Base-by-base conservation (phyloP, 2,329 filamentous ascomycete genomes). In the Cordyceps farinosa region DNA sequence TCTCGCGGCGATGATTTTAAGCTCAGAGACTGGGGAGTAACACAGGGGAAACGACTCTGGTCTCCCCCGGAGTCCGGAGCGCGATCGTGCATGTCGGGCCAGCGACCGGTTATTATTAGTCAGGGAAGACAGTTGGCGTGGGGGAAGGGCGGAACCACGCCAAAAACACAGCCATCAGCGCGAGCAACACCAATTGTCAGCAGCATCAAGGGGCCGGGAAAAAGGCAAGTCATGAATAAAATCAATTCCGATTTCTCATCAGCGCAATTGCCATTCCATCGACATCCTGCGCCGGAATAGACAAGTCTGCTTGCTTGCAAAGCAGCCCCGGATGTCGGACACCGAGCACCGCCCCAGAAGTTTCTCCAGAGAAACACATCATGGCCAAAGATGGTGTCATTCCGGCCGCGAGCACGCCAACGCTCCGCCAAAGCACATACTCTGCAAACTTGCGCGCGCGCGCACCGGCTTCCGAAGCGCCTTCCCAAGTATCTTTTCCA, bases 361-460 rank as follows among this genome's bases (percentile, higher is more conserved):
- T 8, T 13, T 30, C 50, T 22, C 22, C 22, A 22, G 22, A 22
- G 22, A 17, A 22, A n/a, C 29, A 29, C 56, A 50, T 45, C 11
- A 36, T 36, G 22, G 22, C 22, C 15, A 48, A 22, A 47, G 50
- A 61, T 61, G 59, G 59, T 61, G 59, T 61, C 59, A 61, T 61
- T 61, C 51, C 51, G 50, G 42, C 50, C 40, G 30, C 42, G 59
- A 61, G 59, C 59, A 61, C 59, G 59, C 59, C 59, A 61, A 54
- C 59, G 38, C 59, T 54, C 59, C 59, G 59, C 59, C 59, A 36
- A 54, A 61, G 59, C 42, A 47, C 50, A 54, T 13, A 40, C 27
- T 30, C 34, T 60, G 44, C 32, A 29, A 22, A 22, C 6, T 17
- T 58, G n/a, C 17, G 5, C 5, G n/a, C 6, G 5, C 36, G 15